Evolutionary conservation across 768 basidiomycete genomes (phyloP).

Genomic region (Porphyrellus cyaneotinctus): DNA sequence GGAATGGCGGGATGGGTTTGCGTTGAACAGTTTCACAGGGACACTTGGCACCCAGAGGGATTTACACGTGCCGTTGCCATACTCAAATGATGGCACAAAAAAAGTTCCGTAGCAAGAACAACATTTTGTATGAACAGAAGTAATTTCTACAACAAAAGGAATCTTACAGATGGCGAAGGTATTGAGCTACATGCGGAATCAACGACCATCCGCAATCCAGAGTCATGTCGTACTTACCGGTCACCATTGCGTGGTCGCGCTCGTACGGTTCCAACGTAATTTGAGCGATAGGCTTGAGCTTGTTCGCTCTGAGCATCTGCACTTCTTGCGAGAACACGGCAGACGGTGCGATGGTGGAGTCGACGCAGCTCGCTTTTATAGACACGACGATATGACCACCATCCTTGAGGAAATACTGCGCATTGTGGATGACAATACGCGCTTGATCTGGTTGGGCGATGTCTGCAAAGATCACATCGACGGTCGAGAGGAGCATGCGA

Average conservation of each 20-base stretch:
- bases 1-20: not conserved
- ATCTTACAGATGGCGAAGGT: constrained; percentile 41
- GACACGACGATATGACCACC: constrained; percentile 91
- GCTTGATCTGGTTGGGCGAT: constrained; percentile 99
- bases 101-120: not conserved
- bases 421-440: constrained; percentile 91
- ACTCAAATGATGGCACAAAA: not conserved
- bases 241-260: constrained; percentile 87
- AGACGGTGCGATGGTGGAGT: constrained; percentile 89
- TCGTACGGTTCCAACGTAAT: constrained; percentile 93
- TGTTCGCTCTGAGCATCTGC: constrained; percentile 66
- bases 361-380: constrained; percentile 98
- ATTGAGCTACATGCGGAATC: constrained; percentile 35
- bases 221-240: constrained; percentile 44
- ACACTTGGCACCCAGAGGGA: not conserved
- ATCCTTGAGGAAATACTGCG: constrained; percentile 94
- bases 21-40: not conserved
- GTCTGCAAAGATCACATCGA: constrained; percentile 98
- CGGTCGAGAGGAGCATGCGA: constrained; percentile 92
- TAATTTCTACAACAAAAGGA: constrained; percentile 9
- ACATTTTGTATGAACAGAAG: constrained; percentile 16
- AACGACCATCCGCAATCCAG: not conserved
- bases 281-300: constrained; percentile 94
- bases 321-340: constrained; percentile 89
- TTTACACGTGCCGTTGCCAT: constrained; percentile 10